These are phyloP conservation scores for Saraca asoca DNA, from an alignment of 331 rosid genomes.

Conservation along the genomic window DNA sequence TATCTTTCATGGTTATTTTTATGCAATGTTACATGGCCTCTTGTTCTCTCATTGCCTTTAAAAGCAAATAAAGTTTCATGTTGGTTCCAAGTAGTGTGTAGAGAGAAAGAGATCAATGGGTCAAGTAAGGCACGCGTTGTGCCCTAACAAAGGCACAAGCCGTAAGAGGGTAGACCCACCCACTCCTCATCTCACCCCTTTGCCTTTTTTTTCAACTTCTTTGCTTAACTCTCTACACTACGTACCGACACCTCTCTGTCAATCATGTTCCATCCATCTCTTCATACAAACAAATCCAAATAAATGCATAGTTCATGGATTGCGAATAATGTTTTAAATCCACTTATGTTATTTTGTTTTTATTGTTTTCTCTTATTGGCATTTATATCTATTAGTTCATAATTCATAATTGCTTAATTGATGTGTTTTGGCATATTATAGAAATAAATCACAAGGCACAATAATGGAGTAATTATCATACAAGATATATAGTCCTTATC, in stretches of 20 bases:
- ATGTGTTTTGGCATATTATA: slow-evolving; percentile 31
- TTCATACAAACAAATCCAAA: slow-evolving; percentile 34
- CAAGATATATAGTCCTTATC: slow-evolving; percentile 9
- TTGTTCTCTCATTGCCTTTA: background rate
- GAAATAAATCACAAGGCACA: background rate
- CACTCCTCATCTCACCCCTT: slow-evolving; percentile 9
- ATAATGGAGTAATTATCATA: slow-evolving; percentile 12
- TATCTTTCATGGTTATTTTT: background rate
- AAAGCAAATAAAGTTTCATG: slow-evolving; percentile 1
- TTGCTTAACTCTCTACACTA: background rate
- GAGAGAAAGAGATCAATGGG: slow-evolving; percentile 13
- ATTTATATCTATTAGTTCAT: slow-evolving; percentile 13
- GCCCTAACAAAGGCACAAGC: slow-evolving; percentile 57
- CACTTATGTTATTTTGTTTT: slow-evolving; percentile 30
- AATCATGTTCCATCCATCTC: slow-evolving; percentile 15
- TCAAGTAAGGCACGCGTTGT: slow-evolving; percentile 63
- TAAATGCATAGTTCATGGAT: background rate
- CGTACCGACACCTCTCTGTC: slow-evolving; percentile 11
- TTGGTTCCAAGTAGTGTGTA: background rate
- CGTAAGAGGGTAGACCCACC: slow-evolving; percentile 44
- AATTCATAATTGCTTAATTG: slow-evolving; percentile 20
- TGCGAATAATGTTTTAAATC: slow-evolving; percentile 27
- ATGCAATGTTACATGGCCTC: no score
- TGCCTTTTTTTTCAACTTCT: slow-evolving; percentile 15
- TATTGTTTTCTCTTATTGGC: slow-evolving; percentile 23